Conservation (phyloP, 1,284 basidiomycete genomes). For the Leccinum angustisporum region DNA sequence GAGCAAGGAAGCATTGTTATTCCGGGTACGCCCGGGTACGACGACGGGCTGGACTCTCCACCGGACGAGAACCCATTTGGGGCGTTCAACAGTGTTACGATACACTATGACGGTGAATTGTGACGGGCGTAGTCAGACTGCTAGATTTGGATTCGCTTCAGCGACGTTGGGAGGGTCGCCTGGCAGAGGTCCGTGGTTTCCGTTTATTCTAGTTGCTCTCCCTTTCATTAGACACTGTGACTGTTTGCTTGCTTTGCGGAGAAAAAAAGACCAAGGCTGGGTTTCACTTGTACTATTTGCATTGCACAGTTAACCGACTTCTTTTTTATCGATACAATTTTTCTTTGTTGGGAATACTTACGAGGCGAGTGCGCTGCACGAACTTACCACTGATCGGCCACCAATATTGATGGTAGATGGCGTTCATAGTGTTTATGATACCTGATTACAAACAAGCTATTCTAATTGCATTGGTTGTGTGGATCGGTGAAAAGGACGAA, state of each 20-base stretch:
- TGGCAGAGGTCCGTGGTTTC: conserved; percentile 22
- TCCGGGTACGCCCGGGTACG: conserved; percentile 34
- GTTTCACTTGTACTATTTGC: conserved; percentile 38
- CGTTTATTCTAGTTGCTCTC: conserved; percentile 7
- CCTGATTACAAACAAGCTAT: conserved; percentile 31
- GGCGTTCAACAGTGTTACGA: conserved; percentile 84
- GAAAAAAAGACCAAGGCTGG: conserved; percentile 12
- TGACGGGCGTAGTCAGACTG: conserved; percentile 24
- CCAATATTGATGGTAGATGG: conserved; percentile 18
- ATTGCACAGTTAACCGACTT: conserved; percentile 28
- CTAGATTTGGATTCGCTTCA: conserved; percentile 5
- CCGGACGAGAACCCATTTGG: conserved; percentile 65
- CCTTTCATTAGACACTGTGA: conserved; percentile 23
- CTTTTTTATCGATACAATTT: conserved; percentile 20
- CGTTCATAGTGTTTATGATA: conserved; percentile 32
- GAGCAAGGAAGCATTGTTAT: conserved; percentile 45
- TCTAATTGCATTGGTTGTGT: conserved; percentile 25
- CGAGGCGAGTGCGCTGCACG: conserved; percentile 17
- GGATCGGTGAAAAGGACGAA: conserved; percentile 1
- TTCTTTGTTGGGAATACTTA: conserved; percentile 25
- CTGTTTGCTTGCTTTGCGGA: conserved; percentile 24
- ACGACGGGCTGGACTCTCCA: conserved; percentile 51
- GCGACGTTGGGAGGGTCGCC: conserved; percentile 7
- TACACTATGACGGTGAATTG: conserved; percentile 77
- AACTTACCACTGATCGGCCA: conserved; percentile 24